phyloP scores from a whole-genome alignment of 345 rosid species.

The Salix brachista region DNA sequence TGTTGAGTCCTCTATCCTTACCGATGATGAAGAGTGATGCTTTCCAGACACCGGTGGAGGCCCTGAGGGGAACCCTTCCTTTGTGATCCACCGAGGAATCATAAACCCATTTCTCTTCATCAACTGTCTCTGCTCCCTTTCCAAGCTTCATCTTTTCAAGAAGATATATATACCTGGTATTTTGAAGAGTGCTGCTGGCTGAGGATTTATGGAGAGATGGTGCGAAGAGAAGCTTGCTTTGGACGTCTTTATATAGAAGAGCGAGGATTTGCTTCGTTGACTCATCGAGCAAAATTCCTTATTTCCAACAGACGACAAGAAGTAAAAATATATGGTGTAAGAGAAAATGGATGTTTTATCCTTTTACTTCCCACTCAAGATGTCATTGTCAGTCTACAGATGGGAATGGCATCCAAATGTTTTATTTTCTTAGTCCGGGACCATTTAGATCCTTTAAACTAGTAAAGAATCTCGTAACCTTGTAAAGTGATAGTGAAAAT shows the following conservation, averaged over 20 bases:
- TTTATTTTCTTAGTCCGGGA: background rate
- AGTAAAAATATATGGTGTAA: background rate
- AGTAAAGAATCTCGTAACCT: background rate
- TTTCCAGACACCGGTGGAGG: constrained; percentile 64
- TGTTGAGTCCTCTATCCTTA: constrained; percentile 12
- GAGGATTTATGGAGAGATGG: background rate
- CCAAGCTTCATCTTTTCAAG: constrained; percentile 3
- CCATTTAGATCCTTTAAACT: background rate
- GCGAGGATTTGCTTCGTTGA: constrained; percentile 2
- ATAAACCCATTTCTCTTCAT: constrained; percentile 47
- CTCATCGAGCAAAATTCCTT: background rate
- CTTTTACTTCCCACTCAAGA: background rate
- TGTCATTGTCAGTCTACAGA: constrained; percentile 1
- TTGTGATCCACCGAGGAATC: constrained; percentile 59
- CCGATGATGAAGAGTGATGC: constrained; percentile 64
- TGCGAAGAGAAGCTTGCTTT: background rate
- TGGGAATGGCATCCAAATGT: constrained; percentile 13
- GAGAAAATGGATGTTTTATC: background rate
- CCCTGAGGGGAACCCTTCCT: constrained; percentile 52
- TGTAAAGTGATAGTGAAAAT: background rate
- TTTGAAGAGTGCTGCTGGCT: background rate
- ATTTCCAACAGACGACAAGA: background rate
- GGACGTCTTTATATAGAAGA: constrained; percentile 34
- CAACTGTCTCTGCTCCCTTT: constrained; percentile 16
- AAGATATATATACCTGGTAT: background rate